Conservation (phyloP, 2,329 filamentous ascomycete genomes). For the Pseudogymnoascus pannorum region DNA sequence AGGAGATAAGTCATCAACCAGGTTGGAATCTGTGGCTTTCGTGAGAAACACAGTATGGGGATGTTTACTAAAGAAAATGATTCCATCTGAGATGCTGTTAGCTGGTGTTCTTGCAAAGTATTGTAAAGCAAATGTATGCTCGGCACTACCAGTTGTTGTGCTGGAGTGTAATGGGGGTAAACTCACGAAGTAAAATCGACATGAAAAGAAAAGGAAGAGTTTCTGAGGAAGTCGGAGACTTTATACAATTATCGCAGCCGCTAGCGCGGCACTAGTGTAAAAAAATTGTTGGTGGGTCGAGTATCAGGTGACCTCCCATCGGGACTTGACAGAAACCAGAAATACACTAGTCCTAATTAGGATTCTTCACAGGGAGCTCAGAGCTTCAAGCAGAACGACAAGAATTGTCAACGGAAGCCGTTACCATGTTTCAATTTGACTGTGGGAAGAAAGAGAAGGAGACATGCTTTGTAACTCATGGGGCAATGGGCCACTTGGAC, state of each 20-base stretch:
- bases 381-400: neutral
- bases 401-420: neutral
- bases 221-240: conserved; percentile 5
- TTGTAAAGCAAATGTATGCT: neutral
- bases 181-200: conserved; percentile 20
- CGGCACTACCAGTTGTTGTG: neutral
- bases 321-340: neutral
- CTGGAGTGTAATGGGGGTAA: conserved; percentile 9
- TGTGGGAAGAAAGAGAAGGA: conserved; percentile 33
- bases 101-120: conserved; percentile 13
- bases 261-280: neutral
- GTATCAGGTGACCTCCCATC: neutral
- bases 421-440: conserved; percentile 37
- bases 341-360: neutral
- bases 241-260: conserved; percentile 3
- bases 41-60: conserved; percentile 82
- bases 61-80: conserved; percentile 97
- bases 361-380: neutral
- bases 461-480: conserved; percentile 70
- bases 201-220: conserved; percentile 12
- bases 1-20: conserved; percentile 91
- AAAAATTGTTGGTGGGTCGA: neutral
- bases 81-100: conserved; percentile 46
- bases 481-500: conserved; percentile 62
- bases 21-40: conserved; percentile 90